Evolutionary conservation across 1,139 yeast species (phyloP), one percentile per base, ranked within the genome.

Genomic region (Protomyces inouyei): DNA sequence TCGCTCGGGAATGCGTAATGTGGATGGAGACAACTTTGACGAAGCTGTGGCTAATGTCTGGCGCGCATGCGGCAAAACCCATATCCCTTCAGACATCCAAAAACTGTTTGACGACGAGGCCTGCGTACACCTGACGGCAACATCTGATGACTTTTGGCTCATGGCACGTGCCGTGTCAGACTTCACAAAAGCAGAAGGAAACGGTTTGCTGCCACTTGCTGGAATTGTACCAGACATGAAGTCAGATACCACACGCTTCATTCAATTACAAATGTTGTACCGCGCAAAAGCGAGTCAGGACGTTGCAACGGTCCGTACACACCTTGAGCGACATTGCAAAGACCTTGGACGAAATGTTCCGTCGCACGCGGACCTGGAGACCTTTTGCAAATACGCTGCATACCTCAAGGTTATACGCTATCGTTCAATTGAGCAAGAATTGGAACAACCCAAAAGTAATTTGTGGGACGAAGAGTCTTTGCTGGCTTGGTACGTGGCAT

Each of bases 191-290:
- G 61, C 68, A 1, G 67, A 67, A 6, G 67, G 70, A 3, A 75
- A 78, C 66, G 74, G 77, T n/a, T 75, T 77, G 2, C 75, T 88
- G 28, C 97, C 97, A 0, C 76, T 90, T 2, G 80, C 87, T 2
- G 97, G 96, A 0, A 81, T 78, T 0, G 73, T 92, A 12, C 97
- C 97, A 0, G 98, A 92, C 73, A 92, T 93, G 97, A 87, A 88
- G 40, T 83, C 96, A 0, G 85, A 85, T 69, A 86, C 97, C 0
- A 75, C 75, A 14, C 80, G 80, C 63, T 93, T 87, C 72, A 78
- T 86, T 9, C 73, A 71, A 5, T 74, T 93, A 61, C 88, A 86
- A 71, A 73, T 73, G 0, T 70, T 89, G 10, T 91, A 88, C 72
- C 76, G 79, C 23, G 76, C 74, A 1, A 88, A 87, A 70, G 87